Evolutionary conservation across 169 alveolate species (phyloP), one percentile per base, ranked within the genome.

Genomic region (Plasmodium gaboni): DNA sequence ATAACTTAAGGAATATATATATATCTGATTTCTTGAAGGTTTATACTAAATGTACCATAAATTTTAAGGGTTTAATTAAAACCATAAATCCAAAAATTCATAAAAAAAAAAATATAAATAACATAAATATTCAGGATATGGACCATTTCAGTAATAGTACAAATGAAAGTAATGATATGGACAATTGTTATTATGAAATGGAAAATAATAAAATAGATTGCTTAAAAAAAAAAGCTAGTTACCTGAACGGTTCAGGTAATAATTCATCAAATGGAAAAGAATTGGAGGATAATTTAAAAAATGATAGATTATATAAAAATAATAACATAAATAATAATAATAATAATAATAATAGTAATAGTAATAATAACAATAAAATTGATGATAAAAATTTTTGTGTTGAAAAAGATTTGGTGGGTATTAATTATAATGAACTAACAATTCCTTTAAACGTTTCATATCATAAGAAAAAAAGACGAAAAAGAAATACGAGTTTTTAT

Each of bases 401-500:
- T 22, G 24, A 15, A 17, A 17, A 8, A 55, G 64, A 55, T 55
- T 9, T 15, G 26, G 51, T n/a, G 28, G 4, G 32, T 17, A 15
- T 17, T 10, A 61, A 4, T 22, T 61, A 19, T 61, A 7, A 7
- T 42, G 28, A n/a, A 61, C 10, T 38, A 38, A 38, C 46, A 1
- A 38, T 38, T 38, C 46, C 46, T 9, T 38, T 5, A 38, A 24
- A 24, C 6, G 13, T 24, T 26, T 9, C 22, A 22, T 26, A 32
- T 24, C 9, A 19, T 44, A 32, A 8, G 5, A 38, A 65, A 26
- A 60, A 65, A 67, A 60, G 19, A 57, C 57, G 42, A 57, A 22
- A 38, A 68, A 51, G 91, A 60, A 83, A 83, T 64, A 83, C 91
- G 17, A 53, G 85, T 15, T 83, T 83, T 83, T 83, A 83, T 60